A percentile compares a stretch with the other conserved stretches of the same genome.
Conservation (phyloP, 106 monocot species). For the Ottelia alismoides region DNA sequence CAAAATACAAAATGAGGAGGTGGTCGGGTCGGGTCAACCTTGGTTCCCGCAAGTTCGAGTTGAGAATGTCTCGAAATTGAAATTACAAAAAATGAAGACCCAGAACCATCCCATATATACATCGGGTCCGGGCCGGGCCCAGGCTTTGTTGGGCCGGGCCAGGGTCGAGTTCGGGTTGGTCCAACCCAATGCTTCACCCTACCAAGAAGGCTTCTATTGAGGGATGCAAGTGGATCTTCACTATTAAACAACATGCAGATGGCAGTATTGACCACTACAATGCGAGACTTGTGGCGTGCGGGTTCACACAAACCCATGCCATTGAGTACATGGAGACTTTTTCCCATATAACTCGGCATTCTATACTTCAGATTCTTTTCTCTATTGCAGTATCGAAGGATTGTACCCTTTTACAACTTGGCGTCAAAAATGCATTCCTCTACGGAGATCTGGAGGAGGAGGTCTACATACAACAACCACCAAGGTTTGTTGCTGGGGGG, state of each 20-base stretch:
- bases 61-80: too few relatives aligned
- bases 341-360: neutral
- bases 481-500: neutral
- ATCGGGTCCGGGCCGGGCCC: too few relatives aligned
- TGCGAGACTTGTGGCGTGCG: neutral
- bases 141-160: too few relatives aligned
- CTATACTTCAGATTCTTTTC: neutral
- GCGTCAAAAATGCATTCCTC: neutral
- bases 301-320: neutral
- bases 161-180: too few relatives aligned
- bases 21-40: too few relatives aligned
- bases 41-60: too few relatives aligned
- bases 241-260: neutral
- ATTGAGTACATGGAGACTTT: neutral
- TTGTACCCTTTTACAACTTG: neutral
- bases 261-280: neutral
- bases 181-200: too few relatives aligned
- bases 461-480: neutral
- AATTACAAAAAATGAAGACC: too few relatives aligned
- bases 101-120: too few relatives aligned
- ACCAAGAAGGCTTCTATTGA: too few relatives aligned
- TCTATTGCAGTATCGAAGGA: neutral
- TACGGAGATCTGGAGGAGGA: neutral
- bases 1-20: too few relatives aligned
- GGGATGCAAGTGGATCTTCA: neutral